Evolutionary conservation across 2,329 filamentous ascomycete species (phyloP), one percentile per base, ranked within the genome.

Genomic region (Daldinia eschscholtzii): DNA sequence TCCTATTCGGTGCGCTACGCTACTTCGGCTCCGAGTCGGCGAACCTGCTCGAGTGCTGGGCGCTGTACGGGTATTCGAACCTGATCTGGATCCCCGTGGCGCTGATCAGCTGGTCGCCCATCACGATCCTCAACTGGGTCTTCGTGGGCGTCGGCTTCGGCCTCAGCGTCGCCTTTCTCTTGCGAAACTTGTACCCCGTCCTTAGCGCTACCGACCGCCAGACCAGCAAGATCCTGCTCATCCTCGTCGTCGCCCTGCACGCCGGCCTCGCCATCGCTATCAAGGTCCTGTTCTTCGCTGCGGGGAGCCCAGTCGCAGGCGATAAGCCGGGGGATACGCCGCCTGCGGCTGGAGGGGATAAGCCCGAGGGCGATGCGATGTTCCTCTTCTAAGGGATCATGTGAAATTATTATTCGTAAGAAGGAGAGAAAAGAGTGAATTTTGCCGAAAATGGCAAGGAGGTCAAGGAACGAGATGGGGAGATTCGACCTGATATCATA

Each of bases 41-140:
- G 70, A 97, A 97, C 81, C 84, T 99, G 67, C 88, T 99, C 73
- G 96, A 99, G 84, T 97, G 94, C 84, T 94, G 93, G 90, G 93
- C 94, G 67, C 85, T 99, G 39, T 99, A 98, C 81, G 96, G 96
- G 61, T 99, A 99, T 84, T 89, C 92, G 64, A 99, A 99, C 83
- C 85, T 99, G 76, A 93, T 99, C 77, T 99, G 96, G 96, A 94
- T 99, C 75, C 93, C 92, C 2, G 94, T 99, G 48, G 94, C 96
- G 55, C 83, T 97, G 70, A 93, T 98, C 73, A 94, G 92, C 79
- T 98, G 94, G 92, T 95, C 92, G 71, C 92, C 92, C 60, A 84
- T 98, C 74, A 90, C 89, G 61, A 89, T 93, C 63, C 88, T 99
- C 73, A 99, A 99, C 84, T 98, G 93, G 88, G 88, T 93, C 18